Evolutionary conservation across 2,329 filamentous ascomycete species (phyloP), one percentile per base, ranked within the genome.

Genomic region (Calonectria pteridis): DNA sequence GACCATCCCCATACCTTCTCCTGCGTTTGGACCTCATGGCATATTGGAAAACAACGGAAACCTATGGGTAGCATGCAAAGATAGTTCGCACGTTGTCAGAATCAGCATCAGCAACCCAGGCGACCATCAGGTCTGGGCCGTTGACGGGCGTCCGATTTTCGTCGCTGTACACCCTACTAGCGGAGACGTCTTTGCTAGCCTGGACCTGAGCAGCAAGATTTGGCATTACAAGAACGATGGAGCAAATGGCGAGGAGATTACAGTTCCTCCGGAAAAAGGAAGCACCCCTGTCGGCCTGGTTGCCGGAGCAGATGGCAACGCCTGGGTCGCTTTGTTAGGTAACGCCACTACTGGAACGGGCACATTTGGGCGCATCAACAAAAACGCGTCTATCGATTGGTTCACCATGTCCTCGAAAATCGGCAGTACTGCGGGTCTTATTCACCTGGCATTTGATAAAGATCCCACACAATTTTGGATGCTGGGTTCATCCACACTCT

Each of bases 211-310:
- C 33, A 59, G 55, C 55, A 59, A 59, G 33, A 59, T 59, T 14
- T 59, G 55, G 55, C 55, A 59, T 20, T 59, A 59, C 55, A 59
- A 59, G 55, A 59, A 59, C n/a, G 55, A 59, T 9, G 55, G 55
- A 59, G 55, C 33, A 59, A 40, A 59, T 16, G 55, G 55, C 55
- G 55, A 59, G 55, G 55, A 59, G 55, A 26, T 59, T 40, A 33
- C 55, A 10, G 33, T 59, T 2, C 55, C 55, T 13, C 1, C 55
- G 28, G 55, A 14, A 5, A 59, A 59, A 20, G 55, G 55, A 4
- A 20, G 6, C 23, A 59, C 55, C 1, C 55, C 55, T 3, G 55
- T 59, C n/a, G 55, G 55, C 31, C 55, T 59, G 14, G 4, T 59
- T 40, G n/a, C 55, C 6, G 55, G 55, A 28, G 33, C 55, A 28